Evolutionary conservation across 148 eudicot species (phyloP), one percentile per base, ranked within the genome.

Genomic region (Vaccinium vitisidaea): DNA sequence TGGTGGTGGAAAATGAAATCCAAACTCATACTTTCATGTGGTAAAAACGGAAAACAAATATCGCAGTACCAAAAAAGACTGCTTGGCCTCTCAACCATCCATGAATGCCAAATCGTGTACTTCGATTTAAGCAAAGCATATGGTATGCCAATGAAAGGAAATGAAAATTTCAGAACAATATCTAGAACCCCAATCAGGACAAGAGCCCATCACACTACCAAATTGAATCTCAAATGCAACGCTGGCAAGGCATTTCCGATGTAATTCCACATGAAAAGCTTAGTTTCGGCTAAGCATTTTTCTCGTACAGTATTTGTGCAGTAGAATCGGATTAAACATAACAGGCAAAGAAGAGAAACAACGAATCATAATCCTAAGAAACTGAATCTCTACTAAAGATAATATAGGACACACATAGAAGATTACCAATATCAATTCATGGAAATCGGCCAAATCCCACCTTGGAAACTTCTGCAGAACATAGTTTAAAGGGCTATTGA

Each of bases 381-480:
- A 63, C 9, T 59, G 65, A 7, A 63, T 63, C 13, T 9, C n/a
- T 63, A 77, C 56, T 52, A 46, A 49, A 25, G 52, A 48, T 76
- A 46, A 15, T 48, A 19, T 9, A 48, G 23, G 56, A 10, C 77
- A 23, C 32, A 52, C 39, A 52, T 23, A 52, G 52, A 15, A 77
- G 80, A 13, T 5, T 27, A 79, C 55, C 13, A 43, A 46, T 14
- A 18, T 30, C 4, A 71, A 48, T 21, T 43, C 54, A 48, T 9
- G 27, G 67, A 82, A 49, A 43, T 49, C n/a, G 2, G 8, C 46
- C 76, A 36, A 48, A 69, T 49, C 76, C 39, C 50, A 70, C 48
- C 19, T 16, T 11, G 27, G 65, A 82, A 82, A 82, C 77, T 50
- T 59, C 2, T 12, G 59, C 84, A 50, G 52, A 82, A 75, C 21